phyloP scores from a whole-genome alignment of 768 basidiomycete species.

The Floccularia luteovirens region DNA sequence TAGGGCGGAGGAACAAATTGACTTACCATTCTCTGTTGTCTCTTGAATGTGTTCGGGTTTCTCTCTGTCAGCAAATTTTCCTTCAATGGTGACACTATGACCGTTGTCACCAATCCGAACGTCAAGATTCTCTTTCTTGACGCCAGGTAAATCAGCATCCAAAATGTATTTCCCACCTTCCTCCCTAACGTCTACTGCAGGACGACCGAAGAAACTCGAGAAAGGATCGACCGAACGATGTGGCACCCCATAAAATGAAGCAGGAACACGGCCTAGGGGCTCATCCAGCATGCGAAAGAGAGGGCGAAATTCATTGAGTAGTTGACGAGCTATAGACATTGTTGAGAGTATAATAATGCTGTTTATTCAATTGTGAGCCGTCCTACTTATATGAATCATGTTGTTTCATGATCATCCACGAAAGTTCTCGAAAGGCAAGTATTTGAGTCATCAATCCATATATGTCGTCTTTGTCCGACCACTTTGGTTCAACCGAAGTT shows the following conservation, averaged over 20 bases:
- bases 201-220: slow-evolving; percentile 23
- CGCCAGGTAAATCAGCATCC: slow-evolving; percentile 74
- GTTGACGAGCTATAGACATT: slow-evolving; percentile 63
- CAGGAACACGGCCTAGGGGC: slow-evolving; percentile 36
- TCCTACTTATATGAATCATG: no score
- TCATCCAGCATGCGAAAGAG: slow-evolving; percentile 74
- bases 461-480: no score
- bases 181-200: slow-evolving; percentile 64
- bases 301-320: slow-evolving; percentile 66
- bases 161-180: slow-evolving; percentile 57
- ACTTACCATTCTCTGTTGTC: not conserved
- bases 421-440: no score
- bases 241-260: slow-evolving; percentile 12
- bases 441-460: no score
- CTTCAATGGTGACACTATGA: slow-evolving; percentile 66
- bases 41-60: slow-evolving; percentile 10
- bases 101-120: slow-evolving; percentile 66
- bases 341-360: slow-evolving; percentile 9
- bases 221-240: slow-evolving; percentile 18
- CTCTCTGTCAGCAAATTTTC: slow-evolving; percentile 33
- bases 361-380: no score
- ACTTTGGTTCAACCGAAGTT: no score
- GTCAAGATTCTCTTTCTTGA: slow-evolving; percentile 70
- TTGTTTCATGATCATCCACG: no score
- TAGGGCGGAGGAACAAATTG: not conserved